Evolutionary conservation across 176 grass and related monocot species (phyloP).

Genomic region (Ampelocalamus luodianensis): DNA sequence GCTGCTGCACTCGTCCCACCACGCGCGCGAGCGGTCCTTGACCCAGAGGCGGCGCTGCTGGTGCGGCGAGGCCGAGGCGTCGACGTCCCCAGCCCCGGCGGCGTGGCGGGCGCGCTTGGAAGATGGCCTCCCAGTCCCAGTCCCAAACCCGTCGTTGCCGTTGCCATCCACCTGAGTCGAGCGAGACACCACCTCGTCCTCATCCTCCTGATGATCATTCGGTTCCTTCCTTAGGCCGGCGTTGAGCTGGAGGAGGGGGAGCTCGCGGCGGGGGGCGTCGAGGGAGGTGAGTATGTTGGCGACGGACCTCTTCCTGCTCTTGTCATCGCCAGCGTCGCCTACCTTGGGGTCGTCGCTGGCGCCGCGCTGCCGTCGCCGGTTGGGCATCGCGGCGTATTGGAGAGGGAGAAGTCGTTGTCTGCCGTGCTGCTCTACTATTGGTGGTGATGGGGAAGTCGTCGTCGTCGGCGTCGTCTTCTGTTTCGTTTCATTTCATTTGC

Average conservation of each 20-base stretch:
- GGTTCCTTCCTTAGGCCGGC: background rate
- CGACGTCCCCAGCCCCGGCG: background rate
- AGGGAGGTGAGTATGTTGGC: no score
- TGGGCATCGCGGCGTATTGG: background rate
- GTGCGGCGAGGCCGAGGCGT: background rate
- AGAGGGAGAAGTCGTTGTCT: no score
- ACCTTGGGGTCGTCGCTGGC: background rate
- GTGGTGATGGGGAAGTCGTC: no score
- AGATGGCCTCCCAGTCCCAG: background rate
- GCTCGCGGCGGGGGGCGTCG: slow-evolving; percentile 9
- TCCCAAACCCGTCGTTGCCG: background rate
- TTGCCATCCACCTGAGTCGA: background rate
- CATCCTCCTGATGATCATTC: background rate
- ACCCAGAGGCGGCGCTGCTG: no score
- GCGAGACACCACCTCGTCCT: slow-evolving; percentile 1
- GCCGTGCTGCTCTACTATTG: no score
- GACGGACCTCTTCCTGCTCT: no score
- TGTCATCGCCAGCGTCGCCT: no score
- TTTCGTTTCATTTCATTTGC: no score
- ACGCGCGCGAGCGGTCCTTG: no score
- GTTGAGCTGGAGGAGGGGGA: slow-evolving; percentile 48
- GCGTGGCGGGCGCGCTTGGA: background rate
- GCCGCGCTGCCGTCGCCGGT: background rate
- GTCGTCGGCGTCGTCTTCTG: no score
- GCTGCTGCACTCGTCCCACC: no score